A percentile compares a stretch with the other conserved stretches of the same genome.
phyloP scores from a whole-genome alignment of 2,329 filamentous ascomycete genomes.

The Ceratocystiopsis sp. region DNA sequence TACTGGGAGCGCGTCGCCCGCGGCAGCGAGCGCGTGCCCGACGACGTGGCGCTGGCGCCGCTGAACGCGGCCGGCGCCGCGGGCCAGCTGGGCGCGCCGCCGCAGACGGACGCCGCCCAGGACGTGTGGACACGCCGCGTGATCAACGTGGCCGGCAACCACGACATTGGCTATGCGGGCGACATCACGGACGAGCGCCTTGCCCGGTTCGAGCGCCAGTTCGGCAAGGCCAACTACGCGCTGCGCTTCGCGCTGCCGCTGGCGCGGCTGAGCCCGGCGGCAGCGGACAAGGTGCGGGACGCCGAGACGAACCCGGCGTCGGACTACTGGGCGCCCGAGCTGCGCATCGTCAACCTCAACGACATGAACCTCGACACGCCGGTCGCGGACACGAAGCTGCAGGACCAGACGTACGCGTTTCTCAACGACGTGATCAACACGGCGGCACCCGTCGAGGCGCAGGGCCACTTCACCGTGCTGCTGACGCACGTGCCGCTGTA shows the following conservation, averaged over 20 bases:
- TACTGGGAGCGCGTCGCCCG: constrained; percentile 71
- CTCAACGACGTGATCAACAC: constrained; percentile 51
- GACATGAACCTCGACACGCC: constrained; percentile 88
- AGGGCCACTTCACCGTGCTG: constrained; percentile 60
- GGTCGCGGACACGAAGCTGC: constrained; percentile 46
- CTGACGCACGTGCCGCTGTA: constrained; percentile 86
- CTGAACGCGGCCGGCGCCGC: constrained; percentile 30
- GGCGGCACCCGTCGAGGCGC: constrained; percentile 40
- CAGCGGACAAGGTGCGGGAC: constrained; percentile 24
- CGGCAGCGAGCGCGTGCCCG: constrained; percentile 46
- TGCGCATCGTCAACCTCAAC: constrained; percentile 77
- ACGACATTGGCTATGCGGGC: constrained; percentile 91
- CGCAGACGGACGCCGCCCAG: constrained; percentile 24
- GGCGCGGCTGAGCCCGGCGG: constrained; percentile 17
- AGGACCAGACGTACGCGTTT: constrained; percentile 62
- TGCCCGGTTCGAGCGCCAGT: constrained; percentile 64
- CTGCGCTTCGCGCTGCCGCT: constrained; percentile 50
- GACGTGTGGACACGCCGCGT: constrained; percentile 54
- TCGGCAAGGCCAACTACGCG: constrained; percentile 85
- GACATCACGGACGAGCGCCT: constrained; percentile 66
- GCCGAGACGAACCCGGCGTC: constrained; percentile 27
- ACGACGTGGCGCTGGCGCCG: constrained; percentile 33
- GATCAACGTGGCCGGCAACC: constrained; percentile 86
- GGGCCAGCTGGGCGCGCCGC: constrained; percentile 24
- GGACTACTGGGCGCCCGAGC: constrained; percentile 39